phyloP scores from a whole-genome alignment of 306 rosid species.

The Hylodesmum podocarpum region DNA sequence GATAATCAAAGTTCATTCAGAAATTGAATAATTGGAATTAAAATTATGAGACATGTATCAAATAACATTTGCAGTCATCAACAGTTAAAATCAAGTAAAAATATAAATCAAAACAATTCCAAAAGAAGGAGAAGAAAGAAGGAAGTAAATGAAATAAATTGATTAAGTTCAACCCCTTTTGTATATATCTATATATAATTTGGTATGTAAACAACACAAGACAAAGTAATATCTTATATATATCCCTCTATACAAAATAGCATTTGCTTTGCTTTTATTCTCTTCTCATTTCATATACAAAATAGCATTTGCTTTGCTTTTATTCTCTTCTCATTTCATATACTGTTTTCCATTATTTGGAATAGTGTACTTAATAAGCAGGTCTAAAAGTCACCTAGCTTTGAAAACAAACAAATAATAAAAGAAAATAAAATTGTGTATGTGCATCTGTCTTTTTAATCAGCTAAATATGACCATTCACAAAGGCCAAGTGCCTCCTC shows the following conservation, averaged over 20 bases:
- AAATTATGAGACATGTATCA: neutral
- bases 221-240: neutral
- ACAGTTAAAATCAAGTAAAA: slow-evolving; percentile 10
- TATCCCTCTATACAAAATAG: slow-evolving; percentile 32
- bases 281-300: neutral
- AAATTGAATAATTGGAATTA: neutral
- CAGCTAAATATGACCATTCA: neutral
- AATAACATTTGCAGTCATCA: neutral
- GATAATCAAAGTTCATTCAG: neutral
- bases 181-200: neutral
- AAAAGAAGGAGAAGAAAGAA: neutral
- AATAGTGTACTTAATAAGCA: slow-evolving; percentile 2
- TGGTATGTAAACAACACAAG: slow-evolving; percentile 1
- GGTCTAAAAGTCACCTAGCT: neutral
- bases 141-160: neutral
- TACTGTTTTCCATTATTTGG: neutral
- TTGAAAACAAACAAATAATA: neutral
- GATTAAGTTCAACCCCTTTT: neutral
- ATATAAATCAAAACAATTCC: neutral
- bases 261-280: neutral
- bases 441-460: neutral
- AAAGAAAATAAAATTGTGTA: slow-evolving; percentile 5
- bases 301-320: neutral
- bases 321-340: neutral
- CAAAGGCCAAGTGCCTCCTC: neutral